A percentile compares a stretch with the other conserved stretches of the same genome.
Conservation (phyloP, 2,329 filamentous ascomycete species). For the Truncatella angustata region DNA sequence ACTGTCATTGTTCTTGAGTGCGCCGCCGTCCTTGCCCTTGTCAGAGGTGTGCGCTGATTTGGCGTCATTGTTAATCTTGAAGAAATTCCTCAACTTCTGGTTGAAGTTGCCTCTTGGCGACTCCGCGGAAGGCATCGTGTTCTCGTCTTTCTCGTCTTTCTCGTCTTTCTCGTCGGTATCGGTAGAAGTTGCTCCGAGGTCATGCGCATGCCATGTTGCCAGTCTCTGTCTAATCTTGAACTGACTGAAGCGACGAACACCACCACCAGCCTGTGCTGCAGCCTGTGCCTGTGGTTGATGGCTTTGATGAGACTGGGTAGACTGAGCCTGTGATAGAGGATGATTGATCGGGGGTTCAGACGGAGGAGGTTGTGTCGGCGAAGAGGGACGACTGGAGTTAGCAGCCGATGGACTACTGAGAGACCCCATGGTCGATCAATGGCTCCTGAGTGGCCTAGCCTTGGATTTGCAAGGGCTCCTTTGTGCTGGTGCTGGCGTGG, state of each 20-base stretch:
- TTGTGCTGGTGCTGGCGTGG: neutral
- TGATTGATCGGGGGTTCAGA: constrained; percentile 8
- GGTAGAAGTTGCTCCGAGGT: constrained; percentile 14
- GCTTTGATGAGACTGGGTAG: neutral
- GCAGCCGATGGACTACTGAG: constrained; percentile 10
- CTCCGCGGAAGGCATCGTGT: constrained; percentile 53
- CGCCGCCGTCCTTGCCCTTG: constrained; percentile 24
- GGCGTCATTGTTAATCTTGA: constrained; percentile 55
- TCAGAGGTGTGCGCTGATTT: constrained; percentile 34
- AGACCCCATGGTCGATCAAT: constrained; percentile 14
- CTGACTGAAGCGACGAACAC: constrained; percentile 13
- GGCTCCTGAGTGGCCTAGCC: constrained; percentile 10
- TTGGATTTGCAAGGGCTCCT: neutral
- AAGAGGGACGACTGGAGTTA: constrained; percentile 11
- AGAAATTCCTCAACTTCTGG: constrained; percentile 69
- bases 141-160: too few relatives aligned
- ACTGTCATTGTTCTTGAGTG: constrained; percentile 53
- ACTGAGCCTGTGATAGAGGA: too few relatives aligned
- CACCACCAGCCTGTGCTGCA: neutral
- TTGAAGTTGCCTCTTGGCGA: constrained; percentile 58
- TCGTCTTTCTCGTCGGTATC: constrained; percentile 9
- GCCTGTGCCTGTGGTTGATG: neutral
- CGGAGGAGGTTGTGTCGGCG: constrained; percentile 11
- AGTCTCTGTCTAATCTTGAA: constrained; percentile 30
- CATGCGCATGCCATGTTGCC: constrained; percentile 32